These are phyloP conservation scores for Clitoria ternatea DNA, from an alignment of 306 rosid genomes.

Conservation along the genomic window DNA sequence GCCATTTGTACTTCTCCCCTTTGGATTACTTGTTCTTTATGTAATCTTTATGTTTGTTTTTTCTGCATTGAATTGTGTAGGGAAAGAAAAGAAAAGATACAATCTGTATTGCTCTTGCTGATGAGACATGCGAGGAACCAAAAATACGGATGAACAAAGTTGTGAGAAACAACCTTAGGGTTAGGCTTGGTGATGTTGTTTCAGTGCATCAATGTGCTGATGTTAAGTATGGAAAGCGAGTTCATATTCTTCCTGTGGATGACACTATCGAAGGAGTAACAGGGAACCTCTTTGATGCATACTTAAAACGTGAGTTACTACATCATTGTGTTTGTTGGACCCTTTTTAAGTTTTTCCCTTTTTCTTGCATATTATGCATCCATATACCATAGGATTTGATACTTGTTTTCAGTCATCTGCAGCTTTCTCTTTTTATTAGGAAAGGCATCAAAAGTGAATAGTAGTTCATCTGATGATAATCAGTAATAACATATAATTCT, in stretches of 20 bases:
- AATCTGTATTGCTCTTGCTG: conserved; percentile 88
- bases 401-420: background rate
- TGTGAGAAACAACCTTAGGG: conserved; percentile 86
- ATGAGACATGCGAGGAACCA: conserved; percentile 82
- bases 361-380: background rate
- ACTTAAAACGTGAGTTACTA: conserved; percentile 73
- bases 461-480: background rate
- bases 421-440: background rate
- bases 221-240: conserved; percentile 91
- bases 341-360: background rate
- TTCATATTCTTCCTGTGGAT: conserved; percentile 89
- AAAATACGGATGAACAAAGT: conserved; percentile 97
- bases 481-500: background rate
- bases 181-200: conserved; percentile 94
- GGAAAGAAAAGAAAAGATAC: conserved; percentile 93
- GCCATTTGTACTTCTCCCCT: background rate
- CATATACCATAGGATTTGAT: background rate
- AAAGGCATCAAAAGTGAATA: background rate
- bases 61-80: conserved; percentile 34
- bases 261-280: conserved; percentile 95
- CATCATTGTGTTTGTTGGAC: background rate
- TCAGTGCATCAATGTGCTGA: conserved; percentile 92
- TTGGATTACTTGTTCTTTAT: background rate
- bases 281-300: conserved; percentile 81
- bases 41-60: background rate